Percentiles rank a stretch among this genome's conserved stretches.
These are phyloP conservation scores for Hypoxylon subgilvum DNA, from an alignment of 495 filamentous ascomycete genomes.

Conservation along the genomic window DNA sequence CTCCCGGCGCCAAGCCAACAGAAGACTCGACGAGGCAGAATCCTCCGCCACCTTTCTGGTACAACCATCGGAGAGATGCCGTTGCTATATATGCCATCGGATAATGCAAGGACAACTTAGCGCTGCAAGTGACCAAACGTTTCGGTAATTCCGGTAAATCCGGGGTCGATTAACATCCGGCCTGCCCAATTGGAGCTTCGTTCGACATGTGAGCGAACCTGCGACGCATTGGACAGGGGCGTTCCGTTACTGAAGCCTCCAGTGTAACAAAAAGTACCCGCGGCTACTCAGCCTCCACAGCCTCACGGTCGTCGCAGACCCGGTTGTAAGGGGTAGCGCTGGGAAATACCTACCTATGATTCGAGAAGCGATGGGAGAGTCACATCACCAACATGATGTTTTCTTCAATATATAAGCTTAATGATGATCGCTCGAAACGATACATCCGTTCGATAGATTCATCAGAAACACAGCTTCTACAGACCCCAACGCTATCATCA, in stretches of 20 bases:
- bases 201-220: constrained; percentile 11
- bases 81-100: no score
- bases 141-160: background rate
- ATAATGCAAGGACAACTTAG: background rate
- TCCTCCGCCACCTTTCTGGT: no score
- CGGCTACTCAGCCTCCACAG: no score
- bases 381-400: background rate
- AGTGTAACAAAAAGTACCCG: constrained; percentile 23
- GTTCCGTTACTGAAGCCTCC: constrained; percentile 30
- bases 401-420: constrained; percentile 29
- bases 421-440: constrained; percentile 24
- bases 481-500: constrained; percentile 11
- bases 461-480: constrained; percentile 12
- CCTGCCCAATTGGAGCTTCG: background rate
- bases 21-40: no score
- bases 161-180: background rate
- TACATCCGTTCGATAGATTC: constrained; percentile 15
- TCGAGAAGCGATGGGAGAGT: background rate
- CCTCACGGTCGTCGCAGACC: constrained; percentile 28
- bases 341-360: no score
- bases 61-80: no score
- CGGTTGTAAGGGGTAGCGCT: constrained; percentile 15
- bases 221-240: constrained; percentile 36
- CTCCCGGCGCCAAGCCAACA: no score
- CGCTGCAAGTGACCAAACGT: constrained; percentile 5